phyloP scores from a whole-genome alignment of 148 eudicot species.

The Agrostemma githago region DNA sequence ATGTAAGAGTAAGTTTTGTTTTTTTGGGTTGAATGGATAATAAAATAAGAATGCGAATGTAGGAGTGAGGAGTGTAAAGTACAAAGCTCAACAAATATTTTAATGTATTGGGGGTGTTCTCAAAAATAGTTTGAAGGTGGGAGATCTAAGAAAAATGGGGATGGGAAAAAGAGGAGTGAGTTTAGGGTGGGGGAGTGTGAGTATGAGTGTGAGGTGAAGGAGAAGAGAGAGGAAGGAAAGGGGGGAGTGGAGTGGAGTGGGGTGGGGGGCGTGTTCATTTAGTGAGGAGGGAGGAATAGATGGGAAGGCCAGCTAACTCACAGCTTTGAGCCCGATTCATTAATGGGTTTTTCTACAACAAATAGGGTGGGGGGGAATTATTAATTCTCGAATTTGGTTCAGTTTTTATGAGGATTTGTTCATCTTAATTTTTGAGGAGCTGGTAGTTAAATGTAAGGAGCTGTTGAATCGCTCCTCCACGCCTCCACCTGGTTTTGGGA shows the following conservation, averaged over 20 bases:
- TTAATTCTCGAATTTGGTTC: too few species aligned
- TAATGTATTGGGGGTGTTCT: background rate
- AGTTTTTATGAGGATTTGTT: background rate
- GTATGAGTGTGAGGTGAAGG: slow-evolving; percentile 17
- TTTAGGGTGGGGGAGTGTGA: background rate
- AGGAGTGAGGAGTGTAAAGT: background rate
- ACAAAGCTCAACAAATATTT: background rate
- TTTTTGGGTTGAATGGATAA: slow-evolving; percentile 16
- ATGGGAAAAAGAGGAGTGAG: background rate
- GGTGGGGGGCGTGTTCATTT: slow-evolving; percentile 20
- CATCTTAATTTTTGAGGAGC: background rate
- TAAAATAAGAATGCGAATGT: background rate
- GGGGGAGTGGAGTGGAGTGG: slow-evolving; percentile 9
- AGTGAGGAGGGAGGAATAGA: slow-evolving; percentile 17
- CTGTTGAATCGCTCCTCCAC: too few species aligned
- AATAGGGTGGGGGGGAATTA: too few species aligned
- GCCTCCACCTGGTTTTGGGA: too few species aligned
- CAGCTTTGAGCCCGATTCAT: background rate
- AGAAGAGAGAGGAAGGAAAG: slow-evolving; percentile 23
- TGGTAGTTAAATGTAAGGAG: too few species aligned
- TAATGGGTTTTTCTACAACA: too few species aligned
- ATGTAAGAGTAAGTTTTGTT: background rate
- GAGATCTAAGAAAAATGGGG: slow-evolving; percentile 22
- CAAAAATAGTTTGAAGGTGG: background rate
- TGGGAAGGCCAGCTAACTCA: background rate